Conservation (phyloP, 1,139 yeast genomes). For the Maudiozyma humilis region DNA sequence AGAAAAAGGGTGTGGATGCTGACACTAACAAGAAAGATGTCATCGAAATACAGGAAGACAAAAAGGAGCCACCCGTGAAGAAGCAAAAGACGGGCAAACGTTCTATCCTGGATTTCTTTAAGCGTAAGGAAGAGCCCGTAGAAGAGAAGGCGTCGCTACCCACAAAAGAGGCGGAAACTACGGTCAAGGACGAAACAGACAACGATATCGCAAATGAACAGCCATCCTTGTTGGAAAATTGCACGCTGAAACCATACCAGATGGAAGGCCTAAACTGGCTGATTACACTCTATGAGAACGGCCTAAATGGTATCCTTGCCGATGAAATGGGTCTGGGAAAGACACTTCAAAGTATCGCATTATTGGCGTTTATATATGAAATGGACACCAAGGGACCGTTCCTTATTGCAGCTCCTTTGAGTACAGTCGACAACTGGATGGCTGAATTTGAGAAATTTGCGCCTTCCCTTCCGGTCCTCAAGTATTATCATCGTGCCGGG, state of each 20-base stretch:
- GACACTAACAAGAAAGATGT: no score
- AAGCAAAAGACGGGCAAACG: constrained; percentile 14
- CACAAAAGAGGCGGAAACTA: no score
- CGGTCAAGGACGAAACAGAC: no score
- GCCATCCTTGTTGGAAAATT: constrained; percentile 61
- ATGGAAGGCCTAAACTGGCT: constrained; percentile 89
- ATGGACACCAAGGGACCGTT: constrained; percentile 80
- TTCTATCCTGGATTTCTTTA: constrained; percentile 25
- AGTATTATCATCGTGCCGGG: constrained; percentile 58
- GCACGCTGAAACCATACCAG: constrained; percentile 72
- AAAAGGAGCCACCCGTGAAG: constrained; percentile 20
- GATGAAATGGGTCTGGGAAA: constrained; percentile 98
- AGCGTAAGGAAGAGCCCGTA: constrained; percentile 9
- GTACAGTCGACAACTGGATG: constrained; percentile 81
- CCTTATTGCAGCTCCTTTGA: constrained; percentile 76
- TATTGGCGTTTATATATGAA: constrained; percentile 68
- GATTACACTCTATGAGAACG: constrained; percentile 79
- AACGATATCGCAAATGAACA: constrained; percentile 34
- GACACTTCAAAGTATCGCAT: constrained; percentile 77
- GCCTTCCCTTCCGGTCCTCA: constrained; percentile 55
- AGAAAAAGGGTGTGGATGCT: no score
- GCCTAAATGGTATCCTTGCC: constrained; percentile 87
- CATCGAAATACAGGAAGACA: constrained; percentile 5
- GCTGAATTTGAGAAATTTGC: constrained; percentile 66
- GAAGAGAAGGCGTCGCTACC: no score